A percentile compares a stretch with the other conserved stretches of the same genome.
Evolutionary conservation across 805 yeast genomes (phyloP).

Genomic region (Wickerhamiella nectarea): DNA sequence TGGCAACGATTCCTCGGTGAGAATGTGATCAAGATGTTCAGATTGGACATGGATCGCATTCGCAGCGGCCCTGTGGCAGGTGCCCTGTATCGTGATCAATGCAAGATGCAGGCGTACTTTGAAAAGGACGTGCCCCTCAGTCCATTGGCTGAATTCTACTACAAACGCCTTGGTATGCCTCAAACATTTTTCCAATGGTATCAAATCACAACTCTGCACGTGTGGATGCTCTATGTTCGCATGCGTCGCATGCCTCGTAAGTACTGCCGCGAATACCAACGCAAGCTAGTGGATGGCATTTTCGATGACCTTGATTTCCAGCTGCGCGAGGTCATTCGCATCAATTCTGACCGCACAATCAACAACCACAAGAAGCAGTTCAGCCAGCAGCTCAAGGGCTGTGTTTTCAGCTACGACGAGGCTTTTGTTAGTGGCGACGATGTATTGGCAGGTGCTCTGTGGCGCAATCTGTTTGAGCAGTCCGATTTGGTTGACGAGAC

Average conservation of each 20-base stretch:
- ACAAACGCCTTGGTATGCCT: constrained; percentile 69
- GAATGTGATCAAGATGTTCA: constrained; percentile 32
- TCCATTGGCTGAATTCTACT: constrained; percentile 69
- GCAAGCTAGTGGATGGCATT: constrained; percentile 74
- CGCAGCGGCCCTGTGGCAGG: constrained; percentile 95
- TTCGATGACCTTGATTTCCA: constrained; percentile 83
- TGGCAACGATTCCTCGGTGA: constrained; percentile 26
- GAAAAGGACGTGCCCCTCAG: constrained; percentile 31
- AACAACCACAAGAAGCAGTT: constrained; percentile 82
- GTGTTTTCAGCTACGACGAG: constrained; percentile 84
- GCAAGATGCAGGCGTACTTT: constrained; percentile 60
- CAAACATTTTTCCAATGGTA: constrained; percentile 91
- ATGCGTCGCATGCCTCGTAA: constrained; percentile 94
- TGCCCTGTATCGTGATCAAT: constrained; percentile 68
- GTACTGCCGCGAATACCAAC: constrained; percentile 80
- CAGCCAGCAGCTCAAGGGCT: constrained; percentile 79
- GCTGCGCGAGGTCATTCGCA: constrained; percentile 74
- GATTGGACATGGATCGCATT: constrained; percentile 79
- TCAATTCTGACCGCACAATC: constrained; percentile 64
- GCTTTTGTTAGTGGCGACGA: constrained; percentile 67
- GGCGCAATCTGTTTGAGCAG: constrained; percentile 81
- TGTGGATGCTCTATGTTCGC: constrained; percentile 86
- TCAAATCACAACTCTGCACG: constrained; percentile 78
- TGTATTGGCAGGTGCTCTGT: constrained; percentile 31
- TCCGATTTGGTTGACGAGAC: constrained; percentile 67